phyloP scores from a whole-genome alignment of 805 yeast genomes.

The Spathaspora sp. region DNA sequence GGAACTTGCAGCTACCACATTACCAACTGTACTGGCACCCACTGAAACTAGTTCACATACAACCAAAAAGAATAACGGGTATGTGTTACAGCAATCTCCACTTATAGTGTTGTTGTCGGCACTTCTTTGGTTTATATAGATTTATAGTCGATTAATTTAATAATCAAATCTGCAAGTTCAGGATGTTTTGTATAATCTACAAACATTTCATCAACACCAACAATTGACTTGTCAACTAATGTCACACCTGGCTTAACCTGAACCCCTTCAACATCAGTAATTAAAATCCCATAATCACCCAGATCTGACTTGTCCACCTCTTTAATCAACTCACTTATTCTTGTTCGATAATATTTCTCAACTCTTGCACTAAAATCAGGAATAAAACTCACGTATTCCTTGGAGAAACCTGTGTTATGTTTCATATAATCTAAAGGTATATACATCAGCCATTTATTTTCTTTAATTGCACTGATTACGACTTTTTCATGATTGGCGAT shows the following conservation, averaged over 20 bases:
- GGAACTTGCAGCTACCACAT: constrained; percentile 1
- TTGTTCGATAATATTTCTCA: constrained; percentile 2
- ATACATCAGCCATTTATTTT: background rate
- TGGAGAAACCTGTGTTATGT: constrained; percentile 11
- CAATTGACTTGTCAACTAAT: background rate
- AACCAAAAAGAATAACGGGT: constrained; percentile 2
- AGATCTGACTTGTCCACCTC: constrained; percentile 1
- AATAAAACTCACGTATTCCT: background rate
- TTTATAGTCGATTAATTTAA: background rate
- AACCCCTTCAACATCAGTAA: background rate
- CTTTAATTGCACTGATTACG: background rate
- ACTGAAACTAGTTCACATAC: background rate
- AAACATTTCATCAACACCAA: background rate
- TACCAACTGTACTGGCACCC: constrained; percentile 1
- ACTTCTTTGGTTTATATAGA: constrained; percentile 3
- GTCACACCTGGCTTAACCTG: background rate
- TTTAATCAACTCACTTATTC: background rate
- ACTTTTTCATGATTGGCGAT: background rate
- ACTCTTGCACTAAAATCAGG: constrained; percentile 5
- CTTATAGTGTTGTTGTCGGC: background rate
- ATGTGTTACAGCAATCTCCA: background rate
- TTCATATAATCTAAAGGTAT: constrained; percentile 6
- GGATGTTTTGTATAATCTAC: constrained; percentile 4
- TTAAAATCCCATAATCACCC: background rate
- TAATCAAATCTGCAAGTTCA: background rate